A percentile compares a stretch with the other conserved stretches of the same genome.
Conservation (phyloP, 805 yeast species). For the Groenewaldozyma tartarivorans region DNA sequence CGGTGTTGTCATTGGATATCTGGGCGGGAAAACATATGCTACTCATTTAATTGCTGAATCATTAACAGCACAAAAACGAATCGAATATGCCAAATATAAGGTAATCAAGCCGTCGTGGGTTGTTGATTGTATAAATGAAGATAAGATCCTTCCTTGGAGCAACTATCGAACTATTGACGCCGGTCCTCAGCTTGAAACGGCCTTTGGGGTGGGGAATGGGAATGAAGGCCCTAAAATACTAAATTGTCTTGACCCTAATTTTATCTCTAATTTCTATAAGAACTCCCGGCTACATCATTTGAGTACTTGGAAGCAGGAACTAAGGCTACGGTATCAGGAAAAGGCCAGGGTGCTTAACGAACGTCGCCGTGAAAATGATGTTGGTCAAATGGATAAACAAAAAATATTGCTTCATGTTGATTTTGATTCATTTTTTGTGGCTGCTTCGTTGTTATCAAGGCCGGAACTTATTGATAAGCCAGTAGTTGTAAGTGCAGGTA, state of each 20-base stretch:
- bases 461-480: conserved; percentile 51
- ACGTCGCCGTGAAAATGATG: not conserved
- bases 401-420: conserved; percentile 65
- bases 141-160: conserved; percentile 57
- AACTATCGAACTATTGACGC: conserved; percentile 42
- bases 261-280: conserved; percentile 59
- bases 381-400: conserved; percentile 3
- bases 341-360: conserved; percentile 29
- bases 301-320: conserved; percentile 74
- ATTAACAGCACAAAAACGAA: conserved; percentile 64
- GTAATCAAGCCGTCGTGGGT: conserved; percentile 85
- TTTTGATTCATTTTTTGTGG: conserved; percentile 89
- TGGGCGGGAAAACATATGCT: conserved; percentile 60
- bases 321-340: conserved; percentile 51
- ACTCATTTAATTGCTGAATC: conserved; percentile 80
- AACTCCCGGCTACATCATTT: conserved; percentile 83
- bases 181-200: conserved; percentile 1
- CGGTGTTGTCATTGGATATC: conserved; percentile 61
- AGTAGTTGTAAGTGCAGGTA: conserved; percentile 48
- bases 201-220: not conserved
- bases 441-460: conserved; percentile 58
- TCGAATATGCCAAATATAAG: conserved; percentile 55
- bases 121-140: conserved; percentile 45
- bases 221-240: conserved; percentile 12
- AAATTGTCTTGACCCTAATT: conserved; percentile 71